Percentiles rank a stretch among this genome's conserved stretches.
Evolutionary conservation across 2,329 filamentous ascomycete genomes (phyloP).

Genomic region (Pseudogymnoascus sp.): DNA sequence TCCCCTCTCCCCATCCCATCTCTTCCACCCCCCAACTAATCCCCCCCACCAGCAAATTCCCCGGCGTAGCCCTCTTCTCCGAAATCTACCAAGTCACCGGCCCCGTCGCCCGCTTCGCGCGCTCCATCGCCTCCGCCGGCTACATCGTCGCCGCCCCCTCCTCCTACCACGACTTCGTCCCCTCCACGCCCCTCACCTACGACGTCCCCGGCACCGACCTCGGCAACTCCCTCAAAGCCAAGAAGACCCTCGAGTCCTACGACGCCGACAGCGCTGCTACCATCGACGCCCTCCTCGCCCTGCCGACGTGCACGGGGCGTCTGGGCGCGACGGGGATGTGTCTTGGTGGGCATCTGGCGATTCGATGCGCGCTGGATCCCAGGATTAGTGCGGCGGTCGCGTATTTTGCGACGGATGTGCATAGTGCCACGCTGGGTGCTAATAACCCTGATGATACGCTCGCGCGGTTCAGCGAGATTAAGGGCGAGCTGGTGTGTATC

Average conservation of each 20-base stretch:
- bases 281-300: slow-evolving; percentile 60
- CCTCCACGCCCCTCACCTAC: slow-evolving; percentile 74
- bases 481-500: slow-evolving; percentile 77
- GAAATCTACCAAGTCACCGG: slow-evolving; percentile 98
- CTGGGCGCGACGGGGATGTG: slow-evolving; percentile 86
- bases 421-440: slow-evolving; percentile 66
- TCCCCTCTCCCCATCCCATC: not conserved
- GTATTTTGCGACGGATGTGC: slow-evolving; percentile 91
- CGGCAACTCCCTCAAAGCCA: slow-evolving; percentile 79
- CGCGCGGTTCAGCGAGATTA: slow-evolving; percentile 54
- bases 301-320: slow-evolving; percentile 71
- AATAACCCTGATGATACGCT: slow-evolving; percentile 56
- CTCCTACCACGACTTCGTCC: slow-evolving; percentile 88
- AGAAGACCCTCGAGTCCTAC: slow-evolving; percentile 78
- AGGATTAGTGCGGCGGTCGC: slow-evolving; percentile 70
- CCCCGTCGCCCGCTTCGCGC: slow-evolving; percentile 78
- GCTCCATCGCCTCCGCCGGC: slow-evolving; percentile 85
- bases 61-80: slow-evolving; percentile 79
- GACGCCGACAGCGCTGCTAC: slow-evolving; percentile 66
- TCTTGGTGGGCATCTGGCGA: slow-evolving; percentile 79
- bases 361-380: slow-evolving; percentile 62
- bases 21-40: slow-evolving; percentile 1
- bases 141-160: slow-evolving; percentile 89
- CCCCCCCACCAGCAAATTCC: slow-evolving; percentile 51
- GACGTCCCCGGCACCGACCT: slow-evolving; percentile 79